Base-by-base conservation (phyloP, 2,329 filamentous ascomycete species). In the Penicillium sp. region DNA sequence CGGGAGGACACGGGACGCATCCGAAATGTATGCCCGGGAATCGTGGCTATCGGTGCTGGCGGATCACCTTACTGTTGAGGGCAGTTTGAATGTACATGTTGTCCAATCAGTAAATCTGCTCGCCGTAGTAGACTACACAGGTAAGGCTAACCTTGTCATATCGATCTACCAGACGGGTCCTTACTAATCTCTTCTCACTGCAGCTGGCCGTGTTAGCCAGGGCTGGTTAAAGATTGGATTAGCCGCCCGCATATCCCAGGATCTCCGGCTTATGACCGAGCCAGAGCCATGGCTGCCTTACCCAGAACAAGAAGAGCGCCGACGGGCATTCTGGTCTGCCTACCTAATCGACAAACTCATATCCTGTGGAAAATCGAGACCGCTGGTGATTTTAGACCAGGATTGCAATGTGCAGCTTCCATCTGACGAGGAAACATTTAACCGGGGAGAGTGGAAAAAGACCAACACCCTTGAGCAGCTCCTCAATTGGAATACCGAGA, bases 201-300 rank as follows among this genome's bases (percentile, higher is more conserved):
- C 52, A 75, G 73, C 64, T 40, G 72, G 74, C 27, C 69, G 70
- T 24, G 66, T 68, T 6, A 66, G 68, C 44, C 66, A 72, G 10
- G 75, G 69, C 1, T 79, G 76, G 77, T 58, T 79, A 6, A 78
- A 78, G 27, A 68, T 72, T 14, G 69, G 69, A 2, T 52, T 71
- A 2, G 66, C 70, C 1, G 68, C 77, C 67, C 95, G 91, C 41
- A 95, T 85, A 72, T 93, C 90, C 6, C 72, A 74, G 50, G 69
- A 69, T 46, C 74, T 77, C 18, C 71, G 70, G 10, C 72, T 73
- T 9, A 71, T 70, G 64, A 59, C 47, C 3, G 70, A 72, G 18
- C 63, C 67, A 2, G 46, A 46, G 7, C 24, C 41, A 9, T 61
- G 60, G 37, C 50, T 69, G 1, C 54, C 69, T 10, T 55, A 56